Base-by-base conservation (phyloP, 2,329 filamentous ascomycete genomes). In the Fusarium agapanthi region DNA sequence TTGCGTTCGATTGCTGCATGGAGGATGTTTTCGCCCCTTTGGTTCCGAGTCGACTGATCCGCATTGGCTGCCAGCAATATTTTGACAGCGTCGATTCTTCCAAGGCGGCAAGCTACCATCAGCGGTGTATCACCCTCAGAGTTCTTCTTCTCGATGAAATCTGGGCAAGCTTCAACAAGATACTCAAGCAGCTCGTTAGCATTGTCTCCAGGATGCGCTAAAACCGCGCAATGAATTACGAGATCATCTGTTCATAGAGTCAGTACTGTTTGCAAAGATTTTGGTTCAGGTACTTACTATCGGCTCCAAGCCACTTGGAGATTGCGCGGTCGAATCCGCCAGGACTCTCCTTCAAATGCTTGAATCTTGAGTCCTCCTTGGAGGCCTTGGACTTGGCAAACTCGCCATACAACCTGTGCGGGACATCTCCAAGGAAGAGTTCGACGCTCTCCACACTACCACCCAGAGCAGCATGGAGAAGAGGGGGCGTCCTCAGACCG, bases 391-490 rank as follows among this genome's bases (percentile, higher is more conserved):
- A 87, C 69, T 84, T 83, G 43, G 84, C 86, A 77, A 95, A 96
- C 50, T 93, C 89, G 32, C 86, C 81, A 76, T 96, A 96, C 60
- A 88, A 85, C 34, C 90, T 86, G 73, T 89, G 82, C 0, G 94
- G 93, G 2, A 89, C 87, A 68, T 93, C 92, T 64, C 92, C 90
- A 61, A 94, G 81, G 79, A 95, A 93, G 89, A 93, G 97, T 77
- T 96, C 90, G 1, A 94, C 88, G 24, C 87, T 87, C 43, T 91
- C 88, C n/a, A 95, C 79, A 26, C 85, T 91, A 7, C 90, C 89
- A 5, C 75, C 74, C 14, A 82, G 75, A 18, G 88, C 90, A 48
- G 91, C 90, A 67, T 86, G 82, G 3, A 93, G 84, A 14, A 93
- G 81, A 7, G 91, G 92, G 6, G 91, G 88, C 0, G 83, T 84